A percentile compares a stretch with the other conserved stretches of the same genome.
These are phyloP conservation scores for Fusarium graminum DNA, from an alignment of 2,329 filamentous ascomycete species.

Conservation along the genomic window DNA sequence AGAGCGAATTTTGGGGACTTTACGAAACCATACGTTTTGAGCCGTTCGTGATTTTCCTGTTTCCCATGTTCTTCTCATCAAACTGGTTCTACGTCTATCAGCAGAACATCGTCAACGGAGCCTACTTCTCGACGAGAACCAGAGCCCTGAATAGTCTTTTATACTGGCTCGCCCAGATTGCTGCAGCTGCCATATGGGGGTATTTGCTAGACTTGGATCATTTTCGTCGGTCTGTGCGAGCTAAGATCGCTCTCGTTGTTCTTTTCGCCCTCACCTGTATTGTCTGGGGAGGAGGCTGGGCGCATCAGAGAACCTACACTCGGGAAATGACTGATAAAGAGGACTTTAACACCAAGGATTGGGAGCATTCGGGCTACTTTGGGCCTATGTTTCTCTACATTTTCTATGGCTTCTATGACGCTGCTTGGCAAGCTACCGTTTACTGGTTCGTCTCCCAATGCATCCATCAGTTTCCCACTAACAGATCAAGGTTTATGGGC, in stretches of 20 bases:
- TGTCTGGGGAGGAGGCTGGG: slow-evolving; percentile 89
- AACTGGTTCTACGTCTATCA: slow-evolving; percentile 91
- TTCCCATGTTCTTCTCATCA: slow-evolving; percentile 84
- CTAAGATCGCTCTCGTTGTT: slow-evolving; percentile 71
- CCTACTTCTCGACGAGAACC: slow-evolving; percentile 79
- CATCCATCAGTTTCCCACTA: slow-evolving; percentile 47
- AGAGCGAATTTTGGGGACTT: slow-evolving; percentile 81
- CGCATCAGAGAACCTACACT: slow-evolving; percentile 67
- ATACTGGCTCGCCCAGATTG: slow-evolving; percentile 79
- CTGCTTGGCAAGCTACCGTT: slow-evolving; percentile 87
- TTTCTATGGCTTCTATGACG: slow-evolving; percentile 91
- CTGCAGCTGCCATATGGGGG: slow-evolving; percentile 80
- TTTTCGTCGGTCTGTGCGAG: slow-evolving; percentile 74
- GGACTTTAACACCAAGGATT: slow-evolving; percentile 62
- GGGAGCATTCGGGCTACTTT: slow-evolving; percentile 73
- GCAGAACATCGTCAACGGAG: slow-evolving; percentile 77
- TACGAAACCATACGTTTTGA: slow-evolving; percentile 78
- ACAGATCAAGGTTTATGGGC: slow-evolving; percentile 81
- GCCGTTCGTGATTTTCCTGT: slow-evolving; percentile 76
- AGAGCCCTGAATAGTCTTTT: slow-evolving; percentile 77
- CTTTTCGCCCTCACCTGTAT: slow-evolving; percentile 79
- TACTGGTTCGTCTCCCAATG: slow-evolving; percentile 80
- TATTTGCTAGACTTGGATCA: slow-evolving; percentile 73
- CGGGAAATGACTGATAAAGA: not conserved
- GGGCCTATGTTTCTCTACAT: slow-evolving; percentile 91